phyloP scores from a whole-genome alignment of 2,329 filamentous ascomycete species.

The Cladosporium velox region DNA sequence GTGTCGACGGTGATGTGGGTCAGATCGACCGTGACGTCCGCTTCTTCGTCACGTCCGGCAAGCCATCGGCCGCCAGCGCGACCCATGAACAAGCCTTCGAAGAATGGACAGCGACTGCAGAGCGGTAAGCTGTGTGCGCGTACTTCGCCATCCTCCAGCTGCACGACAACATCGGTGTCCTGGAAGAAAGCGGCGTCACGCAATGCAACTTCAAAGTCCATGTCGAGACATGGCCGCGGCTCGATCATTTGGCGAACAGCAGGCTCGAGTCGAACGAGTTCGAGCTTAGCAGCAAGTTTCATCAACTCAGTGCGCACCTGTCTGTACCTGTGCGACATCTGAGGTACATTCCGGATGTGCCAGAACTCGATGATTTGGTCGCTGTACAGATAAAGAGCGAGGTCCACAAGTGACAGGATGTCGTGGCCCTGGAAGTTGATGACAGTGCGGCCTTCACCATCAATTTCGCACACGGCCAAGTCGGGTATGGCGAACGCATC shows the following conservation, averaged over 20 bases:
- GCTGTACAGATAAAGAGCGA: conserved; percentile 78
- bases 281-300: conserved; percentile 73
- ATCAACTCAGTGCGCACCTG: conserved; percentile 84
- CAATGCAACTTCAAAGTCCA: conserved; percentile 71
- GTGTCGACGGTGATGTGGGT: conserved; percentile 73
- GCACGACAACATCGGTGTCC: conserved; percentile 75
- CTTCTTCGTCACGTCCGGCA: conserved; percentile 45
- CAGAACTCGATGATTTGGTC: conserved; percentile 82
- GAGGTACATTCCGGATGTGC: conserved; percentile 70
- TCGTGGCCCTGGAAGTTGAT: conserved; percentile 72
- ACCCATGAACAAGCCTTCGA: conserved; percentile 86
- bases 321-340: conserved; percentile 71
- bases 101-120: conserved; percentile 87
- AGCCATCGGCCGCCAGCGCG: conserved; percentile 85
- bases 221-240: conserved; percentile 63
- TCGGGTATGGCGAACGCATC: conserved; percentile 59
- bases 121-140: conserved; percentile 76
- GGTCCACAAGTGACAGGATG: conserved; percentile 74
- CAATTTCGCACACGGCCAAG: conserved; percentile 58
- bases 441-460: conserved; percentile 53
- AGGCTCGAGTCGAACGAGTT: conserved; percentile 71
- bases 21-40: conserved; percentile 72
- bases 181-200: conserved; percentile 71
- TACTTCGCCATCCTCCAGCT: conserved; percentile 71
- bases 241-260: conserved; percentile 74